Evolutionary conservation across 768 basidiomycete species (phyloP).

Genomic region (Tulasnella sp.): DNA sequence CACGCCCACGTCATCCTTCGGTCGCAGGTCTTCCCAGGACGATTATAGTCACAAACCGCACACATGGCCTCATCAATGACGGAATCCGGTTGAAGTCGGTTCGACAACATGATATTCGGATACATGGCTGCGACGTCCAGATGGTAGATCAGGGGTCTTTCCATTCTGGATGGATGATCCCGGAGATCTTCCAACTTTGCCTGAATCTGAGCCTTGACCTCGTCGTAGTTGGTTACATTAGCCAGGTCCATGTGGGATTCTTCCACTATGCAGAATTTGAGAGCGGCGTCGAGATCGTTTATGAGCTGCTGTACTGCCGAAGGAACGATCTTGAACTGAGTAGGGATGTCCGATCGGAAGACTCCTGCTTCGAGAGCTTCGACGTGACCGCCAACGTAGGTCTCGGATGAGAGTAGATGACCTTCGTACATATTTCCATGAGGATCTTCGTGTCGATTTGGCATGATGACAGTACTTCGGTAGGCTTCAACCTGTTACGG

Average conservation of each 20-base stretch:
- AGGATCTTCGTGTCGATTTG: slow-evolving; percentile 88
- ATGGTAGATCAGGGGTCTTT: slow-evolving; percentile 95
- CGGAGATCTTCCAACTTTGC: slow-evolving; percentile 74
- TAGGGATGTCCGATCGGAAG: slow-evolving; percentile 88
- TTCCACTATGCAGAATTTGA: slow-evolving; percentile 75
- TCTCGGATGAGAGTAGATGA: slow-evolving; percentile 92
- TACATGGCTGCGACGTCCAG: slow-evolving; percentile 99
- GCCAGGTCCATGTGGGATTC: slow-evolving; percentile 72
- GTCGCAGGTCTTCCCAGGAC: slow-evolving; percentile 91
- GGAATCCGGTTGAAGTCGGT: slow-evolving; percentile 95
- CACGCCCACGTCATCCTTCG: slow-evolving; percentile 93
- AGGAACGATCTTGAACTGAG: slow-evolving; percentile 91
- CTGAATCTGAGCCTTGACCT: slow-evolving; percentile 71
- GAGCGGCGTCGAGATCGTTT: slow-evolving; percentile 82
- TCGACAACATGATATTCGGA: slow-evolving; percentile 99
- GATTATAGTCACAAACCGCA: slow-evolving; percentile 96
- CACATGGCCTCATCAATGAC: slow-evolving; percentile 94
- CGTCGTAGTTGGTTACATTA: slow-evolving; percentile 86
- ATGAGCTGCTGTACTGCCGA: slow-evolving; percentile 79
- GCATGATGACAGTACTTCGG: slow-evolving; percentile 87
- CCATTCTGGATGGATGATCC: slow-evolving; percentile 75
- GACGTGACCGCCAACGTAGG: slow-evolving; percentile 97
- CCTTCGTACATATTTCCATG: slow-evolving; percentile 90
- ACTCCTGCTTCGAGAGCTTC: slow-evolving; percentile 98
- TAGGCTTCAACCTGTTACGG: slow-evolving; percentile 79